Evolutionary conservation across 208 protist species (phyloP).

Genomic region (Leishmania turanica): DNA sequence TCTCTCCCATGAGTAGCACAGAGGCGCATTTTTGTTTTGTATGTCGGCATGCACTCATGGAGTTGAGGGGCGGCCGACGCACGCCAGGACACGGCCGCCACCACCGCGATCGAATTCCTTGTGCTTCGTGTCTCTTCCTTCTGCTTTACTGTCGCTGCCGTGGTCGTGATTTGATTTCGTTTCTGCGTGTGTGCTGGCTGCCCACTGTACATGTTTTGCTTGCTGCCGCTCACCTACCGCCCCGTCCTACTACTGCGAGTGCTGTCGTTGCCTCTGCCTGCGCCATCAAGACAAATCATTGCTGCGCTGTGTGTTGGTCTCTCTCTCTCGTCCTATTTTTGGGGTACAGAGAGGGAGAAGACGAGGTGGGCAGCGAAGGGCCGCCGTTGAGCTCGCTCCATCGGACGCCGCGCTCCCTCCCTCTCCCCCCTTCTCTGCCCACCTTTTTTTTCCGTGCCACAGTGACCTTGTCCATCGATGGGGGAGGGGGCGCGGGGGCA

Average conservation of each 20-base stretch:
- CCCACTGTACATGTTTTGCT: neutral
- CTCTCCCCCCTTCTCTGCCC: neutral
- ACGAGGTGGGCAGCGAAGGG: neutral
- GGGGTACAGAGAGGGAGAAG: neutral
- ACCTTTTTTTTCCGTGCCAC: neutral
- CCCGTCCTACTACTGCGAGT: neutral
- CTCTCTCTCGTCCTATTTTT: neutral
- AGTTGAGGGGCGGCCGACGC: neutral
- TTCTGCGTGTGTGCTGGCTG: neutral
- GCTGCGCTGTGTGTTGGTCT: neutral
- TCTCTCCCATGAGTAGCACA: neutral
- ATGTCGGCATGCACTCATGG: slow-evolving; percentile 2
- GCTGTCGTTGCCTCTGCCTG: neutral
- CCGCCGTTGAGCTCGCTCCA: neutral
- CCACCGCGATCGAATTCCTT: neutral
- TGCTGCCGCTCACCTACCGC: neutral
- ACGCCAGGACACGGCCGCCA: neutral
- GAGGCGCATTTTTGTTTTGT: slow-evolving; percentile 15
- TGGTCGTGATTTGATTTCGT: slow-evolving; percentile 5
- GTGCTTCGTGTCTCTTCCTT: neutral
- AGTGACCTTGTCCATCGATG: neutral
- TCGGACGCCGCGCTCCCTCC: neutral
- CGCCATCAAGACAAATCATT: neutral
- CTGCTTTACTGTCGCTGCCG: neutral
- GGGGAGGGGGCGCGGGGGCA: neutral